Conservation (phyloP, 2,329 filamentous ascomycete species). For the Claviceps digitariae region DNA sequence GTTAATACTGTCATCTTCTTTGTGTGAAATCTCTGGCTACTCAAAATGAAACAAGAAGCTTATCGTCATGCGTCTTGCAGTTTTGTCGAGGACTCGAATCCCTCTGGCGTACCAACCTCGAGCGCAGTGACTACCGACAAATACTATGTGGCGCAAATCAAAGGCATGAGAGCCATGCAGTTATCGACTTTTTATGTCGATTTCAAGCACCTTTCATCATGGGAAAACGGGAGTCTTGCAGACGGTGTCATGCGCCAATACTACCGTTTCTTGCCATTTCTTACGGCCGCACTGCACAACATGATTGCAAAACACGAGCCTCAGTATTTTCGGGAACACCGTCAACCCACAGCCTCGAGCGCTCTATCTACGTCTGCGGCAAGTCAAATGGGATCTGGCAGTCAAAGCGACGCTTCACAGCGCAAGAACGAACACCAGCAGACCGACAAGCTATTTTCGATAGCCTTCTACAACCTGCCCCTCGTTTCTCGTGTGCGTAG, state of each 20-base stretch:
- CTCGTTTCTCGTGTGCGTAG: slow-evolving; percentile 76
- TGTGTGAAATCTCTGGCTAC: background rate
- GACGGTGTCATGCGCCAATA: slow-evolving; percentile 81
- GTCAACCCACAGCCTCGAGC: slow-evolving; percentile 66
- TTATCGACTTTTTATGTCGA: slow-evolving; percentile 83
- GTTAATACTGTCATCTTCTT: background rate
- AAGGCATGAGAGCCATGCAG: slow-evolving; percentile 57
- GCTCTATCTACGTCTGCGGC: slow-evolving; percentile 55
- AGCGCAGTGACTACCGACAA: slow-evolving; percentile 64
- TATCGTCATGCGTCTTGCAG: slow-evolving; percentile 17
- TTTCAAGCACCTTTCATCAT: slow-evolving; percentile 67
- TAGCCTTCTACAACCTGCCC: slow-evolving; percentile 88
- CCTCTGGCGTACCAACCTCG: slow-evolving; percentile 49
- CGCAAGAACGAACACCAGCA: slow-evolving; percentile 87
- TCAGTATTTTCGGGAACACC: slow-evolving; percentile 83
- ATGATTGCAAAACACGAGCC: slow-evolving; percentile 92
- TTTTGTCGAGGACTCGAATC: slow-evolving; percentile 55
- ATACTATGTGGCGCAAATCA: slow-evolving; percentile 76
- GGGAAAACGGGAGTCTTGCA: slow-evolving; percentile 68
- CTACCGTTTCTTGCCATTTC: slow-evolving; percentile 87
- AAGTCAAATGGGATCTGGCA: slow-evolving; percentile 47
- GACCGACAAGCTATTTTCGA: slow-evolving; percentile 88
- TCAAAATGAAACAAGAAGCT: background rate
- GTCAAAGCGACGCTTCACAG: slow-evolving; percentile 52
- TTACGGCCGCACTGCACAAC: slow-evolving; percentile 78